These are phyloP conservation scores for Isoetes taiwanensis DNA, from an alignment of 75 land plant species.

Conservation along the genomic window DNA sequence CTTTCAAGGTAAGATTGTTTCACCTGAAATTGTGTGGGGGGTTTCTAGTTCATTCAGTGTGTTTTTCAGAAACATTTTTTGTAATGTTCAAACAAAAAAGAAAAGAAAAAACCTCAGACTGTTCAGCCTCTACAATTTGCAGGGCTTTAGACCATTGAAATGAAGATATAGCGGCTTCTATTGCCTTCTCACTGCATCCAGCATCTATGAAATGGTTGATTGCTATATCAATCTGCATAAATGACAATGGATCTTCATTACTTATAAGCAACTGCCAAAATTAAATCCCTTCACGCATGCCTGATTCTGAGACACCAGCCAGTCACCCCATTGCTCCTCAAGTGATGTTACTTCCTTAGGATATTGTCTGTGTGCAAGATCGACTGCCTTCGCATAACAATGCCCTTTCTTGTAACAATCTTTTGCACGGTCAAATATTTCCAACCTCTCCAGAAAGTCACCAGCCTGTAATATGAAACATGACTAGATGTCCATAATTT, in stretches of 20 bases:
- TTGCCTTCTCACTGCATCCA: slow-evolving; percentile 17
- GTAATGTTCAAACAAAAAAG: not conserved
- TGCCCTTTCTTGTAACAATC: slow-evolving; percentile 21
- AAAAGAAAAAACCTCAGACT: slow-evolving; percentile 11
- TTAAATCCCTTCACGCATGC: slow-evolving; percentile 7
- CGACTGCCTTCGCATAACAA: slow-evolving; percentile 15
- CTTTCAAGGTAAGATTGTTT: slow-evolving; percentile 11
- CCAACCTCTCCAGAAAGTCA: slow-evolving; percentile 20
- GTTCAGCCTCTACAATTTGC: slow-evolving; percentile 22
- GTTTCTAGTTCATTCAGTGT: not conserved
- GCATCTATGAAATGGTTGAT: slow-evolving; percentile 29
- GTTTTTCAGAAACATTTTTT: not conserved
- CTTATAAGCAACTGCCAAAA: not conserved
- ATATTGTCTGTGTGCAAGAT: slow-evolving; percentile 21
- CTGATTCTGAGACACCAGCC: slow-evolving; percentile 27
- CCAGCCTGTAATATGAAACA: slow-evolving; percentile 16
- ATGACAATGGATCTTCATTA: not conserved
- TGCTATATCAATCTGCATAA: slow-evolving; percentile 22
- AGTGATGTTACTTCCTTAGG: slow-evolving; percentile 16
- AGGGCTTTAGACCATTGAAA: slow-evolving; percentile 26
- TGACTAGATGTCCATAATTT: not conserved
- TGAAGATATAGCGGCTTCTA: slow-evolving; percentile 24
- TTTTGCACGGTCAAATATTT: slow-evolving; percentile 18
- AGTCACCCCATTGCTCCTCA: slow-evolving; percentile 33
- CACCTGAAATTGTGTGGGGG: slow-evolving; percentile 4